phyloP scores from a whole-genome alignment of 257 asterid genomes.

The Cordia subcordata region DNA sequence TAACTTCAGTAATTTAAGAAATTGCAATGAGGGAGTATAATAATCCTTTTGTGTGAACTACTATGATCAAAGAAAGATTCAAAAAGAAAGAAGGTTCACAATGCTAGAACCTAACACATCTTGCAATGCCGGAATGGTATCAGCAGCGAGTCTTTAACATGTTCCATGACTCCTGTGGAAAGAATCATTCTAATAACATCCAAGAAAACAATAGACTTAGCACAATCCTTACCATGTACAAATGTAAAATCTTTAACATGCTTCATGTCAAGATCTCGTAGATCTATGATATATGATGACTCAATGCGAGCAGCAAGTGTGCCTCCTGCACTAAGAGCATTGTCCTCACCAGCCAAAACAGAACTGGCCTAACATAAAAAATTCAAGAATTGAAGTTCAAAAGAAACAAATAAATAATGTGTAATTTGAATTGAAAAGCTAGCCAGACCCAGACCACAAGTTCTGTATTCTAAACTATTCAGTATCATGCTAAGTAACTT shows the following conservation, averaged over 20 bases:
- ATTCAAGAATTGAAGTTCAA: slow-evolving; percentile 19
- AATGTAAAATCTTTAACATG: slow-evolving; percentile 84
- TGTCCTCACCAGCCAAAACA: slow-evolving; percentile 79
- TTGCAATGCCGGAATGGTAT: too few relatives aligned
- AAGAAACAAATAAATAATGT: slow-evolving; percentile 9
- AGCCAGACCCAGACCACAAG: too few relatives aligned
- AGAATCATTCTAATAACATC: not conserved
- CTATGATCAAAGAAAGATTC: too few relatives aligned
- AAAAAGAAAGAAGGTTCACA: too few relatives aligned
- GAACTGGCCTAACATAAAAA: slow-evolving; percentile 74
- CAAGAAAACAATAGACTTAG: slow-evolving; percentile 10
- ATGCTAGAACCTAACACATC: too few relatives aligned
- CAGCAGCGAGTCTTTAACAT: too few relatives aligned
- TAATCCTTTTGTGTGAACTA: too few relatives aligned
- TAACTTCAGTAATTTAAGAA: too few relatives aligned
- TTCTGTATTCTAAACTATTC: too few relatives aligned
- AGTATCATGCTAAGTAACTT: too few relatives aligned
- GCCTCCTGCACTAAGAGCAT: slow-evolving; percentile 48
- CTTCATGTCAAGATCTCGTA: slow-evolving; percentile 91
- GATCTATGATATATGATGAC: slow-evolving; percentile 69
- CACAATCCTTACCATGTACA: slow-evolving; percentile 69
- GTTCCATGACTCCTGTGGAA: not conserved
- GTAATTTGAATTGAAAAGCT: not conserved
- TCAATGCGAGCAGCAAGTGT: slow-evolving; percentile 77
- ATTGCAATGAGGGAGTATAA: too few relatives aligned